These are phyloP conservation scores for Fistulina hepatica DNA, from an alignment of 1,284 basidiomycete genomes.

Conservation along the genomic window DNA sequence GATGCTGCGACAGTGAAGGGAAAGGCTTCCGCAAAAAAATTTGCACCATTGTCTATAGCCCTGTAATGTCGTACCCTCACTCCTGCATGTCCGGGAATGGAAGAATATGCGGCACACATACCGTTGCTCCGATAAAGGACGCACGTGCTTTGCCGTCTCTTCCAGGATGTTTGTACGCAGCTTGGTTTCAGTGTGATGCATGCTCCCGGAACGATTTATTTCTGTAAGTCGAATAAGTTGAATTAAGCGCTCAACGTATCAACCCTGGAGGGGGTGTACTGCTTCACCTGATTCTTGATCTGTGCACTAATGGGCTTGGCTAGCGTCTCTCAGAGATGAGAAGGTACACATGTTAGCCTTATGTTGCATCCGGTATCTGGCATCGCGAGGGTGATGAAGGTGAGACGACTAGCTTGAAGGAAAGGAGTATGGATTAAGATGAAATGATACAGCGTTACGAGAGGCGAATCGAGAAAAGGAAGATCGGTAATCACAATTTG, in stretches of 20 bases:
- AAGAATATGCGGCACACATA: constrained; percentile 25
- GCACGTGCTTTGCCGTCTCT: constrained; percentile 64
- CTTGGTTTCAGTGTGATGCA: constrained; percentile 71
- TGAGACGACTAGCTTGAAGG: no score
- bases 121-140: constrained; percentile 78
- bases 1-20: constrained; percentile 70
- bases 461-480: neutral
- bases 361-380: no score
- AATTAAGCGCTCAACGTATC: constrained; percentile 1
- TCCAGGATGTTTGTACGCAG: constrained; percentile 74
- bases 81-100: neutral
- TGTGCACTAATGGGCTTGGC: constrained; percentile 75
- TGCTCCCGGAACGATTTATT: constrained; percentile 69
- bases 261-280: constrained; percentile 40
- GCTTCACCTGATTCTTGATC: constrained; percentile 67
- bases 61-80: constrained; percentile 29
- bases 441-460: neutral
- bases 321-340: no score
- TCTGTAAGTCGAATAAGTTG: constrained; percentile 27
- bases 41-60: constrained; percentile 84
- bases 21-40: constrained; percentile 78
- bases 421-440: neutral
- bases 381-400: no score
- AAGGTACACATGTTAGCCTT: no score
- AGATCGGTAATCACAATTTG: no score